These are phyloP conservation scores for Debaryomyces castellii DNA, from an alignment of 805 yeast species.

Conservation along the genomic window DNA sequence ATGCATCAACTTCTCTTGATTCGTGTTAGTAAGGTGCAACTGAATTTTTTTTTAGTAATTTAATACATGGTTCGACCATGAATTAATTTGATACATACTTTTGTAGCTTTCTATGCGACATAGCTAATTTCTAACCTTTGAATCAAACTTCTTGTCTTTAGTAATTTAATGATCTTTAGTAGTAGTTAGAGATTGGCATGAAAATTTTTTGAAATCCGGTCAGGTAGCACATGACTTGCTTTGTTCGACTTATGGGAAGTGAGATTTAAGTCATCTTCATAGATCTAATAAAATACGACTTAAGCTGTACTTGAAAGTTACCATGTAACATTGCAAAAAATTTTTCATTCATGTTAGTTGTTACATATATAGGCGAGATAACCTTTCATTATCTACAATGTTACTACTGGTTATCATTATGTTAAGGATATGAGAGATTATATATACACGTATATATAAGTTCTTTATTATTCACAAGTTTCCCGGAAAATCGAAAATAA, in stretches of 20 bases:
- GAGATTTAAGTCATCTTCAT: no score
- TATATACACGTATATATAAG: neutral
- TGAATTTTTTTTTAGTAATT: neutral
- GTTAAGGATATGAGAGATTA: neutral
- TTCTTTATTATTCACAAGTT: neutral
- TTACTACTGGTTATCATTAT: no score
- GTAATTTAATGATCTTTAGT: neutral
- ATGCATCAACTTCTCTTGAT: constrained; percentile 38
- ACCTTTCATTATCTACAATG: no score
- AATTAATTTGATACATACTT: constrained; percentile 25
- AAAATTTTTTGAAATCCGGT: constrained; percentile 3
- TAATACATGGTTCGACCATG: neutral
- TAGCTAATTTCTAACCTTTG: constrained; percentile 5
- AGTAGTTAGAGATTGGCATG: neutral
- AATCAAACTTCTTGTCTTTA: neutral
- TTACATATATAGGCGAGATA: no score
- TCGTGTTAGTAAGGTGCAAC: constrained; percentile 4
- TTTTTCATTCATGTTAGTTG: no score
- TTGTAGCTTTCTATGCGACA: constrained; percentile 35
- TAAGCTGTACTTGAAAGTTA: no score
- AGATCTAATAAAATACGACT: no score
- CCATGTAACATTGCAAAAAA: no score
- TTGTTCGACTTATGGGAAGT: neutral
- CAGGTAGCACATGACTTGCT: neutral
- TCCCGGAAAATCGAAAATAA: neutral